phyloP scores from a whole-genome alignment of 75 land plant species.

The Pinus albicaulis region DNA sequence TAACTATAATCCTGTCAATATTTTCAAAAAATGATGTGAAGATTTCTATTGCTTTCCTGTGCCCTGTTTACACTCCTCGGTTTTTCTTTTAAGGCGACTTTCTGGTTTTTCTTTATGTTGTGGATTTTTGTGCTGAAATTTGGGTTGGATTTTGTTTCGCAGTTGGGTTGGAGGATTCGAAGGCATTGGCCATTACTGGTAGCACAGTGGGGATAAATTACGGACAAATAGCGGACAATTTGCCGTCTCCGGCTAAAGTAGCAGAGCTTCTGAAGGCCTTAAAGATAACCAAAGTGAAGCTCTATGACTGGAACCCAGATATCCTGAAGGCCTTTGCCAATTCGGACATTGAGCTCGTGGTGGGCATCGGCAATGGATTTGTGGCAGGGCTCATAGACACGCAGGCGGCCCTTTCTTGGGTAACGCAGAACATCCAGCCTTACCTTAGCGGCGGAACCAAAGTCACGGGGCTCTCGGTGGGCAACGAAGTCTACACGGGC shows the following conservation, averaged over 20 bases:
- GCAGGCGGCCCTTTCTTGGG: constrained; percentile 54
- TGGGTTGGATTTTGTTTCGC: neutral
- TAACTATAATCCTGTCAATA: no score
- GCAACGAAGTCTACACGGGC: constrained; percentile 63
- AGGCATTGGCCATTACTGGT: neutral
- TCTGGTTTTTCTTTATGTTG: neutral
- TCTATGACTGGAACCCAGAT: constrained; percentile 71
- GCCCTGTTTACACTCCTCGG: no score
- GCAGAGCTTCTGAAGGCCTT: constrained; percentile 34
- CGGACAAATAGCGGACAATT: constrained; percentile 70
- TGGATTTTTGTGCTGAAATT: neutral
- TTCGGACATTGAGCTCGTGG: constrained; percentile 45
- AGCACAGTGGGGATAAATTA: constrained; percentile 69
- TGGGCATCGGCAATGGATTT: constrained; percentile 46
- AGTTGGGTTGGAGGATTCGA: neutral
- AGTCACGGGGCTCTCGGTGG: constrained; percentile 68
- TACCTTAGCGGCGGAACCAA: constrained; percentile 49
- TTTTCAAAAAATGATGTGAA: no score
- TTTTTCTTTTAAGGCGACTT: no score
- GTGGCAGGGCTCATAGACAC: constrained; percentile 29
- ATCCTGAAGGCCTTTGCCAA: constrained; percentile 59
- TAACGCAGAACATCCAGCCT: constrained; percentile 42
- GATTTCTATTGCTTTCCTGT: no score
- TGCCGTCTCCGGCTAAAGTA: constrained; percentile 56
- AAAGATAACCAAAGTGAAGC: constrained; percentile 49